Conservation (phyloP, 306 rosid genomes). For the Fragaria iinumae region DNA sequence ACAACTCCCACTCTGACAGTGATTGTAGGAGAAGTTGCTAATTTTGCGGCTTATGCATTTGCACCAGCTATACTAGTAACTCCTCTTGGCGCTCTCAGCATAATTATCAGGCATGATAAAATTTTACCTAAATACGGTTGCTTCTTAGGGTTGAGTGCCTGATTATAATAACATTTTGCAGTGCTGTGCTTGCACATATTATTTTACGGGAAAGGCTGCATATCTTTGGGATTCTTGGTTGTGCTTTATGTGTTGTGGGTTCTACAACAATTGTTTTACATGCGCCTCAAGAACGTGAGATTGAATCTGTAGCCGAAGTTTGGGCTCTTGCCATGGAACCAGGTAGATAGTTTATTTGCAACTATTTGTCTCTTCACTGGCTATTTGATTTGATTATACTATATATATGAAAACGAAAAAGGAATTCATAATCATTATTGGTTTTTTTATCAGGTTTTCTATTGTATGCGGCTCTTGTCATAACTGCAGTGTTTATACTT, state of each 20-base stretch:
- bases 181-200: slow-evolving; percentile 97
- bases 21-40: slow-evolving; percentile 97
- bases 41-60: slow-evolving; percentile 98
- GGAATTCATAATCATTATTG: background rate
- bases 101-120: slow-evolving; percentile 84
- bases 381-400: slow-evolving; percentile 4
- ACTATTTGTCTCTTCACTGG: slow-evolving; percentile 5
- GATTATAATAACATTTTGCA: slow-evolving; percentile 51
- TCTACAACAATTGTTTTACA: slow-evolving; percentile 95
- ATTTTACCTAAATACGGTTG: slow-evolving; percentile 20
- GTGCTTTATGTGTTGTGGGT: slow-evolving; percentile 95
- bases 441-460: slow-evolving; percentile 69
- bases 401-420: background rate
- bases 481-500: slow-evolving; percentile 71
- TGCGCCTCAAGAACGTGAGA: slow-evolving; percentile 93
- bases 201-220: slow-evolving; percentile 88
- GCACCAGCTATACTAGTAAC: slow-evolving; percentile 99
- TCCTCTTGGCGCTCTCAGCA: slow-evolving; percentile 99
- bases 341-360: slow-evolving; percentile 45
- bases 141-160: slow-evolving; percentile 38
- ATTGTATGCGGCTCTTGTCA: slow-evolving; percentile 73
- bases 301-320: slow-evolving; percentile 87
- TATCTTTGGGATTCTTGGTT: slow-evolving; percentile 94
- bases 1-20: slow-evolving; percentile 55
- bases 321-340: slow-evolving; percentile 99